phyloP scores from a whole-genome alignment of 306 rosid genomes.

The Fragaria nilgerrensis region DNA sequence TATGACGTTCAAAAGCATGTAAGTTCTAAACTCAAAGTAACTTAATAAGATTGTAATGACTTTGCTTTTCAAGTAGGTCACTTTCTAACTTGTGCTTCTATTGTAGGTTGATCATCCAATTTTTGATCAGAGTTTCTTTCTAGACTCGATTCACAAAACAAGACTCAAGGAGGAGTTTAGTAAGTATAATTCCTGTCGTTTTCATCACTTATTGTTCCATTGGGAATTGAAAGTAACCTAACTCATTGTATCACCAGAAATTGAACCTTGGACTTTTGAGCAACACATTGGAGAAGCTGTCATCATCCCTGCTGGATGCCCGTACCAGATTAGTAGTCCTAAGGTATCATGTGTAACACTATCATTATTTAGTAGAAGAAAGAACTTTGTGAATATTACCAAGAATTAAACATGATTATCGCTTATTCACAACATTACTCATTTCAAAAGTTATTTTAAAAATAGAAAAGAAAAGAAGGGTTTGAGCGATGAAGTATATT shows the following conservation, averaged over 20 bases:
- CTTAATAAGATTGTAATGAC: slow-evolving; percentile 1
- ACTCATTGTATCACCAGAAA: slow-evolving; percentile 46
- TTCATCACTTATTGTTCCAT: slow-evolving; percentile 16
- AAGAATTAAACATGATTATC: neutral
- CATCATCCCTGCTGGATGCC: slow-evolving; percentile 96
- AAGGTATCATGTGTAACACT: slow-evolving; percentile 53
- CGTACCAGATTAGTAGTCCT: slow-evolving; percentile 84
- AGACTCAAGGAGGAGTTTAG: slow-evolving; percentile 90
- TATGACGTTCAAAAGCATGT: slow-evolving; percentile 51
- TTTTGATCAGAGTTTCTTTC: slow-evolving; percentile 77
- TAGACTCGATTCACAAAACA: slow-evolving; percentile 62
- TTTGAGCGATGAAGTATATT: neutral
- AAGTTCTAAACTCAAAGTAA: slow-evolving; percentile 33
- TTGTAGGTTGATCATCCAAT: slow-evolving; percentile 86
- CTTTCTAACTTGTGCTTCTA: slow-evolving; percentile 27
- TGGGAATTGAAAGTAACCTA: slow-evolving; percentile 25
- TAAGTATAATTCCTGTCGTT: slow-evolving; percentile 35
- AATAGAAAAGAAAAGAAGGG: neutral
- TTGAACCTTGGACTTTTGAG: slow-evolving; percentile 97
- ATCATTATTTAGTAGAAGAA: neutral
- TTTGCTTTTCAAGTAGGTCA: neutral
- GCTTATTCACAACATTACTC: neutral
- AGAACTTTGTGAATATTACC: neutral
- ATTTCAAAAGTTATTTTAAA: neutral
- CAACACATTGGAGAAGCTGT: slow-evolving; percentile 96